Evolutionary conservation across 345 rosid genomes (phyloP).

Genomic region (Boechera retrofracta): DNA sequence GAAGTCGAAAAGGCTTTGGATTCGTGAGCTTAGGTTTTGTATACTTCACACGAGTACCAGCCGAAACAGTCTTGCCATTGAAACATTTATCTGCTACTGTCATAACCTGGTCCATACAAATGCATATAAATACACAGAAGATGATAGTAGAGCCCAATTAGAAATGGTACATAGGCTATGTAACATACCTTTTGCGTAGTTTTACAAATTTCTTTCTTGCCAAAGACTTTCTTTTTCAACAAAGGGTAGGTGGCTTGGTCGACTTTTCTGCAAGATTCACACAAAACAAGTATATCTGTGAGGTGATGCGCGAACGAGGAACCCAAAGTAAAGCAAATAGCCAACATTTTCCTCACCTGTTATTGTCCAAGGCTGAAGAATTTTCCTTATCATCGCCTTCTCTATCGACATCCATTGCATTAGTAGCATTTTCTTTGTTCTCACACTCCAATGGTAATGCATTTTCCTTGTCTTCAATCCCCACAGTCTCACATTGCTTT

Average conservation of each 20-base stretch:
- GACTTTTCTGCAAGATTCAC: constrained; percentile 49
- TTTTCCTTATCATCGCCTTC: constrained; percentile 65
- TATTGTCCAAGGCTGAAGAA: constrained; percentile 50
- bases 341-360: constrained; percentile 52
- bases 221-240: constrained; percentile 45
- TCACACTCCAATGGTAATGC: constrained; percentile 43
- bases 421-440: constrained; percentile 49
- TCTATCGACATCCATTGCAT: constrained; percentile 40
- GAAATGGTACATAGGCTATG: not conserved
- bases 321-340: constrained; percentile 8
- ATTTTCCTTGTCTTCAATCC: constrained; percentile 41
- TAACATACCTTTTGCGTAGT: constrained; percentile 49
- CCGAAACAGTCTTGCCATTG: constrained; percentile 48
- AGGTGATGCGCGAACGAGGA: not conserved
- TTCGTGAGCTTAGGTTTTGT: constrained; percentile 77
- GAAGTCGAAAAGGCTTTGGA: constrained; percentile 95
- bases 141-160: not conserved
- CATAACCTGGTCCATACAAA: constrained; percentile 49
- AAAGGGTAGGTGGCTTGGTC: constrained; percentile 20
- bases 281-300: constrained; percentile 16
- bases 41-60: constrained; percentile 50
- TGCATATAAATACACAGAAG: constrained; percentile 19
- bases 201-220: constrained; percentile 49
- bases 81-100: constrained; percentile 46
- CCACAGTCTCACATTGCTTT: constrained; percentile 32